Base-by-base conservation (phyloP, 257 asterid species). In the Nemophila menziesii region DNA sequence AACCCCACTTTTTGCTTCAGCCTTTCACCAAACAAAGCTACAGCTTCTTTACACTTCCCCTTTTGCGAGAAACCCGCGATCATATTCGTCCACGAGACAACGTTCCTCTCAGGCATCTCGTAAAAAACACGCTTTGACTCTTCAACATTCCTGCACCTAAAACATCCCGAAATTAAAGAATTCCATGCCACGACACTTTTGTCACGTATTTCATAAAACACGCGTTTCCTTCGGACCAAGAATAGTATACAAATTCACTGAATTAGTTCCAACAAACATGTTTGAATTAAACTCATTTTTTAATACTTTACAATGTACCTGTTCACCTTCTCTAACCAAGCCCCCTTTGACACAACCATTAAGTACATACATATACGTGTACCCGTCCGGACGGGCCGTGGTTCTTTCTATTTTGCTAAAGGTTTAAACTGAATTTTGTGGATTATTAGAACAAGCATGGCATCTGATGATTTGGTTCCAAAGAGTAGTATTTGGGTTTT, bases 51-150 rank as follows among this genome's bases (percentile, higher is more conserved):
- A 51, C 72, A 67, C 55, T 78, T 72, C 64, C 92, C 81, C 5
- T 73, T 73, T 37, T 57, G 69, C 4, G 69, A 67, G n/a, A 67
- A 75, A 12, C 97, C 92, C 5, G 68, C 69, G 27, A 87, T 80
- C 92, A 78, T 66, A 8, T 77, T 72, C n/a, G 93, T 87, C 97
- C 95, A 87, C 1, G 97, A 77, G 21, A 87, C 77, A 2, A 69
- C 67, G 58, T 63, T 83, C 62, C 66, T 87, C 69, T 39, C 69
- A 0, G 92, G 92, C 68, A 87, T 83, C 39, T 61, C 75, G 8
- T 58, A 46, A 1, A 87, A 87, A 33, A 73, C 48, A 13, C 46
- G 38, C 11, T 46, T 11, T 0, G 86, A 92, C 22, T 61, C 74
- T 27, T 60, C 74, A 27, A 75, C 60, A 58, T 77, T 67, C 21